A percentile compares a stretch with the other conserved stretches of the same genome.
phyloP scores from a whole-genome alignment of 768 basidiomycete species.

The Ephemerocybe angulata region DNA sequence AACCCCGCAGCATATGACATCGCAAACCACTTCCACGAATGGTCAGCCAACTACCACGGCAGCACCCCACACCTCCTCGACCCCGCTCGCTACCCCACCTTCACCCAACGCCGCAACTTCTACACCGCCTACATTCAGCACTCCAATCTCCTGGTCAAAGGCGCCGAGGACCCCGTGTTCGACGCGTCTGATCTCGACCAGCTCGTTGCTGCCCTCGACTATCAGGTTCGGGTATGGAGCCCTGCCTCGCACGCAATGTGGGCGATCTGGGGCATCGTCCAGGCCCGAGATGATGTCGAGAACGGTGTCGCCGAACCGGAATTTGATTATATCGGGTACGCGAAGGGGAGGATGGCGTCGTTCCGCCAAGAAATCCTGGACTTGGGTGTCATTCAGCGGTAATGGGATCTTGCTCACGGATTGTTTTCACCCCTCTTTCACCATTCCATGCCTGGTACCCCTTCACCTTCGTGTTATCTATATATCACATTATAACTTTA shows the following conservation, averaged over 20 bases:
- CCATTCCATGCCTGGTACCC: background rate
- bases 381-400: conserved; percentile 39
- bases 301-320: conserved; percentile 58
- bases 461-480: background rate
- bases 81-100: conserved; percentile 65
- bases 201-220: conserved; percentile 59
- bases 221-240: conserved; percentile 83
- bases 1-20: conserved; percentile 95
- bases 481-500: too few relatives aligned
- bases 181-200: conserved; percentile 36
- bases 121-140: conserved; percentile 78
- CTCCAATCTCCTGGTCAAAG: conserved; percentile 25
- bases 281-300: conserved; percentile 75
- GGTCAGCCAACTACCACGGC: conserved; percentile 88
- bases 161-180: conserved; percentile 26
- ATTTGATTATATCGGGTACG: conserved; percentile 89
- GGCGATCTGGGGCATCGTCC: conserved; percentile 93
- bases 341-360: conserved; percentile 59
- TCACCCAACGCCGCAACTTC: conserved; percentile 73
- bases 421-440: background rate
- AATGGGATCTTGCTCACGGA: conserved; percentile 23
- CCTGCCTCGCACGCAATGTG: conserved; percentile 89
- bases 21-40: conserved; percentile 96
- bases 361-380: conserved; percentile 56
- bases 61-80: conserved; percentile 65